Evolutionary conservation across 2,329 filamentous ascomycete genomes (phyloP).

Genomic region (Epicoccum sorghinum): DNA sequence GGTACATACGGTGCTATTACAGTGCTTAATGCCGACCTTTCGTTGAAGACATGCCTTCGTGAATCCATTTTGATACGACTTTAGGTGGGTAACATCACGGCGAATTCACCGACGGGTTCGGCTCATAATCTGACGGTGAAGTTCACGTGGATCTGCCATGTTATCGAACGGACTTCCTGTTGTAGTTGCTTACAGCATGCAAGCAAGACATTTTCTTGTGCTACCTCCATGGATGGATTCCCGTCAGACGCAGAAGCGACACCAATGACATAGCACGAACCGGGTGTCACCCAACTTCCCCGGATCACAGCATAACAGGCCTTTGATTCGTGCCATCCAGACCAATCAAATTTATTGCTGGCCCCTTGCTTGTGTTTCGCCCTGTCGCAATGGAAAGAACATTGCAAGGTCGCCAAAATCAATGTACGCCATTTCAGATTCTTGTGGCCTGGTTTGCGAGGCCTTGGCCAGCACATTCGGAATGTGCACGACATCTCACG

Average conservation of each 20-base stretch:
- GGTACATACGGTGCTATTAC: not conserved
- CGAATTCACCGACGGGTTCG: not conserved
- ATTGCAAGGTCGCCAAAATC: slow-evolving; percentile 5
- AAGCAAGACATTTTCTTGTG: slow-evolving; percentile 2
- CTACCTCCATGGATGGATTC: slow-evolving; percentile 6
- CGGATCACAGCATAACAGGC: slow-evolving; percentile 19
- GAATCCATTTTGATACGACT: too few relatives aligned
- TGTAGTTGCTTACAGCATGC: slow-evolving; percentile 4
- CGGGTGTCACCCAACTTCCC: slow-evolving; percentile 30
- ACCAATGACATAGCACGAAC: slow-evolving; percentile 16
- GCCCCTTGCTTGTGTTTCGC: slow-evolving; percentile 28
- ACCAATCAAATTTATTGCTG: not conserved
- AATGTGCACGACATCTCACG: slow-evolving; percentile 24
- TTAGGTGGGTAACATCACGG: not conserved
- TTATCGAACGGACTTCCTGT: not conserved
- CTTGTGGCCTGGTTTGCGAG: slow-evolving; percentile 8
- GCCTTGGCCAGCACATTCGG: slow-evolving; percentile 15
- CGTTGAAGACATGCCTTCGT: not conserved
- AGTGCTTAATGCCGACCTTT: not conserved
- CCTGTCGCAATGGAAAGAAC: slow-evolving; percentile 1
- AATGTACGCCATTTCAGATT: slow-evolving; percentile 1
- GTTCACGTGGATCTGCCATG: not conserved
- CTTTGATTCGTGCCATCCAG: slow-evolving; percentile 1
- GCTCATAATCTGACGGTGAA: slow-evolving; percentile 1
- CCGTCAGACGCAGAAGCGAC: slow-evolving; percentile 17